Percentiles rank a stretch among this genome's conserved stretches.
These are phyloP conservation scores for Thalassiosira profunda DNA, from an alignment of 108 stramenopile genomes.

Conservation along the genomic window DNA sequence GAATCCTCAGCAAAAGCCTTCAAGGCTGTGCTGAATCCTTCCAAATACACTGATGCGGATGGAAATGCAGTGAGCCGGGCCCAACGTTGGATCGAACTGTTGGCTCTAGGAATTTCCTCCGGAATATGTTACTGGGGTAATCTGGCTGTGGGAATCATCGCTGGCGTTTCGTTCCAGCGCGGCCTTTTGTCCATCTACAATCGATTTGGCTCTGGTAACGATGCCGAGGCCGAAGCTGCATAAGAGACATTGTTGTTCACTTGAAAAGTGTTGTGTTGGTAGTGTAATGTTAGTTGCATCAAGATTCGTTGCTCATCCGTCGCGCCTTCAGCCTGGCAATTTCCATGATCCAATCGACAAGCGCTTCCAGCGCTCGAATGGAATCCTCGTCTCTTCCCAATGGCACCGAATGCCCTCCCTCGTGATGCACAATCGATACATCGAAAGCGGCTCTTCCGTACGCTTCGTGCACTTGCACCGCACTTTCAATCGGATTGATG, in stretches of 20 bases:
- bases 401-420: conserved; percentile 79
- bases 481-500: conserved; percentile 74
- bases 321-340: conserved; percentile 4
- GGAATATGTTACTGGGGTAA: conserved; percentile 37
- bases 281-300: too few relatives aligned
- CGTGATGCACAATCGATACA: conserved; percentile 60
- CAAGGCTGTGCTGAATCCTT: conserved; percentile 19
- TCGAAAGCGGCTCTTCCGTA: conserved; percentile 40
- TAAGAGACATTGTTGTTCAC: too few relatives aligned
- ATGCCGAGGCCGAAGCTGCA: not conserved
- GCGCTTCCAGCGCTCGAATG: conserved; percentile 18
- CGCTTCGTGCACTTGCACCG: conserved; percentile 53
- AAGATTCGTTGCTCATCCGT: too few relatives aligned
- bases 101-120: conserved; percentile 25
- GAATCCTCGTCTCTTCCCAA: conserved; percentile 30
- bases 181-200: conserved; percentile 19
- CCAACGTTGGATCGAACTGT: conserved; percentile 22
- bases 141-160: conserved; percentile 34
- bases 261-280: too few relatives aligned
- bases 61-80: conserved; percentile 6
- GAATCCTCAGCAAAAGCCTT: conserved; percentile 7
- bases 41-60: not conserved
- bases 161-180: conserved; percentile 24
- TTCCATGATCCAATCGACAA: conserved; percentile 34
- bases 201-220: not conserved